Evolutionary conservation across 208 protist species (phyloP).

Genomic region (Acanthamoeba quina): DNA sequence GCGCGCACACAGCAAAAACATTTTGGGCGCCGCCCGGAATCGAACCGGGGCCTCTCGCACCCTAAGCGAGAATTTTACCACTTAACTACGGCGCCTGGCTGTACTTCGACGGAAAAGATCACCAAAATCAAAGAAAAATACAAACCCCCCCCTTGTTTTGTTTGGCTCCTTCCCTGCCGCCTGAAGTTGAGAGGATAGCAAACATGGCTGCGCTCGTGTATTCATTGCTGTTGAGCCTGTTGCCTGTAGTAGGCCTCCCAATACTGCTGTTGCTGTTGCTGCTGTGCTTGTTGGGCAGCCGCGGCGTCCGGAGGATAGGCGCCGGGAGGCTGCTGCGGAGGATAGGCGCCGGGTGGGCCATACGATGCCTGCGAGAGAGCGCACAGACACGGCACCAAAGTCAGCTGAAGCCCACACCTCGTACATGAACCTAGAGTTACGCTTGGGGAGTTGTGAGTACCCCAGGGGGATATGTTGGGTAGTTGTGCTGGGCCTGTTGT

Average conservation of each 20-base stretch:
- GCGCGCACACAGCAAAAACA: too few relatives aligned
- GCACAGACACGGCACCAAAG: background rate
- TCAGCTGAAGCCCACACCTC: background rate
- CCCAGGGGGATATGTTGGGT: background rate
- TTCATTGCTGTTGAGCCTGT: background rate
- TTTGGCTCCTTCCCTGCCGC: too few relatives aligned
- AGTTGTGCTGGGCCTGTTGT: background rate
- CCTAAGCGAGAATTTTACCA: constrained; percentile 12
- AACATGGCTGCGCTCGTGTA: too few relatives aligned
- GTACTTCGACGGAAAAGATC: too few relatives aligned
- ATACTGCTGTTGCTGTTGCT: constrained; percentile 1
- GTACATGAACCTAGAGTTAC: background rate
- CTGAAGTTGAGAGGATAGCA: too few relatives aligned
- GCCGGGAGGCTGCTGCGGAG: background rate
- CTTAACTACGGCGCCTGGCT: background rate
- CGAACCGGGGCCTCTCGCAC: constrained; percentile 1
- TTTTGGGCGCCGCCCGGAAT: background rate
- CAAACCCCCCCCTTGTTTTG: too few relatives aligned
- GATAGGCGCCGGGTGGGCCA: background rate
- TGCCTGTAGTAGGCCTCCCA: background rate
- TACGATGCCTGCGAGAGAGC: background rate
- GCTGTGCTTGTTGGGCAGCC: background rate
- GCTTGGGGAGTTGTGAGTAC: too few relatives aligned
- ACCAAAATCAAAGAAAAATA: too few relatives aligned
- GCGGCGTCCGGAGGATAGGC: background rate